These are phyloP conservation scores for Raphanus sativus DNA, from an alignment of 345 rosid species.

Conservation along the genomic window DNA sequence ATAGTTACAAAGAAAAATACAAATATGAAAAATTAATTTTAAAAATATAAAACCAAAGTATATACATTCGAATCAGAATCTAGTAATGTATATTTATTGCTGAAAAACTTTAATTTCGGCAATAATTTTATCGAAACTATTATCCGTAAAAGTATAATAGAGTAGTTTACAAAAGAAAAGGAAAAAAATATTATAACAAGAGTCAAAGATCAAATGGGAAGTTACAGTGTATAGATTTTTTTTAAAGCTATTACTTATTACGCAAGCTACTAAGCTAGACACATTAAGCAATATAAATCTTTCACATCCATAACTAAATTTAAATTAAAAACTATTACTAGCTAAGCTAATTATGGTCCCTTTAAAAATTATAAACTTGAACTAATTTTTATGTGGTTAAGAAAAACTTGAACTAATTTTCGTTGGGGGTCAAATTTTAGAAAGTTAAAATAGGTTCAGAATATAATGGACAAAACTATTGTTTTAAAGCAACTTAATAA, in stretches of 20 bases:
- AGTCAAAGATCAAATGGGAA: not conserved
- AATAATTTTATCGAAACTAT: too few relatives aligned
- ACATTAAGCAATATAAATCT: too few relatives aligned
- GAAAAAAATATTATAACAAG: not conserved
- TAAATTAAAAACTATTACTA: not conserved
- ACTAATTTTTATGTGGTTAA: too few relatives aligned
- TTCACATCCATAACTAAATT: too few relatives aligned
- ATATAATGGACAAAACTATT: not conserved
- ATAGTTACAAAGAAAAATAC: too few relatives aligned
- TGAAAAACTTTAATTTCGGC: not conserved
- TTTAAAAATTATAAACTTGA: too few relatives aligned
- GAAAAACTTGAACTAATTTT: not conserved
- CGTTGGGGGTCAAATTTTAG: not conserved
- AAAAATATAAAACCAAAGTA: too few relatives aligned
- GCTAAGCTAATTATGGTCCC: not conserved
- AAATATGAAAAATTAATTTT: too few relatives aligned
- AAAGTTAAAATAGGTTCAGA: too few relatives aligned
- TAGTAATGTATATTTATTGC: not conserved
- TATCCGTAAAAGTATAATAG: too few relatives aligned
- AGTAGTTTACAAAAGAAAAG: too few relatives aligned
- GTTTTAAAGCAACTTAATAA: not conserved
- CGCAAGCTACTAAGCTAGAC: not conserved
- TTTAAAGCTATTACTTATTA: not conserved
- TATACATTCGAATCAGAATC: too few relatives aligned
- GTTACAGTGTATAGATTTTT: not conserved